Base-by-base conservation (phyloP, 192 early-diverging fungal genomes). In the Jimgerdemannia lactiflua region DNA sequence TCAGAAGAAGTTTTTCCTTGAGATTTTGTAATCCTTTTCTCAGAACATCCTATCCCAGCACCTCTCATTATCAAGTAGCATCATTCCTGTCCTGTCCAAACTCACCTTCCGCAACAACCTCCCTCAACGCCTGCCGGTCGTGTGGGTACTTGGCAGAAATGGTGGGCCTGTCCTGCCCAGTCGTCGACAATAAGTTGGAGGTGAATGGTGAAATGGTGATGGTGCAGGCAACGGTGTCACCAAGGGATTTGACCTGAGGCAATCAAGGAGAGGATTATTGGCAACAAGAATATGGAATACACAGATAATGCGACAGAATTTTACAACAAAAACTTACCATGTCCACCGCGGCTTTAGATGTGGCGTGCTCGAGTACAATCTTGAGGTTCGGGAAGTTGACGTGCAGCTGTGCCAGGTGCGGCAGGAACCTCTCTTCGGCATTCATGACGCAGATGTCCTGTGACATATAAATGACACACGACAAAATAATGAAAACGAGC, bases 191-290 rank as follows among this genome's bases (percentile, higher is more conserved):
- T 87, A 17, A 99, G 83, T 68, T 92, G 85, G 76, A 99, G 80
- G 79, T 99, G n/a, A n/a, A n/a, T n/a, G 97, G 83, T 99, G 98
- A 4, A n/a, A 97, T 92, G 2, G 98, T 99, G 76, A 99, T 97
- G 10, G 92, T 94, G 80, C 96, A 97, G 0, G 89, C 98, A 10
- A 99, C 95, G 11, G 95, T 97, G 39, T 91, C 88, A 43, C 96
- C 96, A 69, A 97, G 82, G 11, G 93, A 91, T 82, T 98, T 96
- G 67, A 97, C 92, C 79, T 81, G 75, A 17, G 20, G 8, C 65
- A 79, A 59, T 59, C 6, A 14, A 59, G 6, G 14, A 10, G 49
- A 59, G 14, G 2, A 29, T 29, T 29, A 29, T 29, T 29, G 29
- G 29, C 29, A 29, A 29, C 29, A 29, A 29, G 29, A 29, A 29